Percentiles rank a stretch among this genome's conserved stretches.
phyloP scores from a whole-genome alignment of 192 early-diverging fungal species.

The Coemansia sp. region DNA sequence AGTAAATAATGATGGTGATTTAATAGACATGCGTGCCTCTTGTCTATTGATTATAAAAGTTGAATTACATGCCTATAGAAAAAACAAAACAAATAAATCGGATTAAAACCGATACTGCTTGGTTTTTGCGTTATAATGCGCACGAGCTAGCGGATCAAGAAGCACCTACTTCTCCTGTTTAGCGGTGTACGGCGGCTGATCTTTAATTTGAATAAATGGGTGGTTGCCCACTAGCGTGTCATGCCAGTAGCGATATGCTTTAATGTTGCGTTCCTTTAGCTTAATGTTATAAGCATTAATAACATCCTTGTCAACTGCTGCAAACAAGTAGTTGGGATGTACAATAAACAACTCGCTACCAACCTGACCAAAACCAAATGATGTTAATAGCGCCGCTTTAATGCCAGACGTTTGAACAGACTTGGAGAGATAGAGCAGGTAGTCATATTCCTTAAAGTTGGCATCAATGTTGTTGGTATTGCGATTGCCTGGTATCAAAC shows the following conservation, averaged over 20 bases:
- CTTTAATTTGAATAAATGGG: slow-evolving; percentile 30
- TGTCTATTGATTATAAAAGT: too few relatives aligned
- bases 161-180: slow-evolving; percentile 22
- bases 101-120: slow-evolving; percentile 20
- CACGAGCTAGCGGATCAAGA: slow-evolving; percentile 30
- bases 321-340: slow-evolving; percentile 69
- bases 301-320: slow-evolving; percentile 3
- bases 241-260: slow-evolving; percentile 36
- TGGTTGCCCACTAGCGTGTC: slow-evolving; percentile 38
- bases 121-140: slow-evolving; percentile 13
- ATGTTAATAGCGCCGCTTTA: slow-evolving; percentile 66
- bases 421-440: slow-evolving; percentile 76
- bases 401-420: slow-evolving; percentile 66
- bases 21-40: too few relatives aligned
- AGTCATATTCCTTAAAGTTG: slow-evolving; percentile 70
- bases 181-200: slow-evolving; percentile 22
- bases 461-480: slow-evolving; percentile 58
- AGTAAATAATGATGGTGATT: too few relatives aligned
- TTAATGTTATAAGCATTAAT: slow-evolving; percentile 24
- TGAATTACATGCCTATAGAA: too few relatives aligned
- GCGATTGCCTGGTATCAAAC: slow-evolving; percentile 90
- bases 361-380: slow-evolving; percentile 72
- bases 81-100: too few relatives aligned
- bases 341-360: slow-evolving; percentile 65
- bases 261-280: slow-evolving; percentile 3